phyloP scores from a whole-genome alignment of 2,329 filamentous ascomycete genomes.

The Claviceps pazoutovae region DNA sequence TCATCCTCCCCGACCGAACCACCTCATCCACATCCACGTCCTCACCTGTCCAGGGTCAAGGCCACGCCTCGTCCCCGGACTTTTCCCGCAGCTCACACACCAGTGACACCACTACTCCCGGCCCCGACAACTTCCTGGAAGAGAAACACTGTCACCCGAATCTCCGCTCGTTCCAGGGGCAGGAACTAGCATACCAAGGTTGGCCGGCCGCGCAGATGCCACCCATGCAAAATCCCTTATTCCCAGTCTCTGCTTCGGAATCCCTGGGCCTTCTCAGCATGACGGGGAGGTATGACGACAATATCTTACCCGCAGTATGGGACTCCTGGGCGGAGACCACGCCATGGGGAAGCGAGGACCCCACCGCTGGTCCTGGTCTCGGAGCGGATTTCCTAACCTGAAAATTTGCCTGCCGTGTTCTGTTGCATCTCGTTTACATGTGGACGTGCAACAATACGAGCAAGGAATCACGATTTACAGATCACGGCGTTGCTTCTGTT shows the following conservation, averaged over 20 bases:
- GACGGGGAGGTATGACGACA: not conserved
- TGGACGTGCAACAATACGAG: no score
- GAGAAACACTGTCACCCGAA: conserved; percentile 19
- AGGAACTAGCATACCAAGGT: conserved; percentile 16
- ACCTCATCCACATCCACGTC: conserved; percentile 21
- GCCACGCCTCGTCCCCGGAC: conserved; percentile 1
- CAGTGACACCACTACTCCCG: conserved; percentile 19
- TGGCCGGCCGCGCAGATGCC: conserved; percentile 13
- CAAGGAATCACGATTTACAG: no score
- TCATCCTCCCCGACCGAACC: conserved; percentile 19
- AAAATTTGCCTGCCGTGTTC: conserved; percentile 12
- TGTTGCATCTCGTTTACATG: conserved; percentile 12
- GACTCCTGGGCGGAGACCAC: conserved; percentile 13
- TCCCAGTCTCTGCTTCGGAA: conserved; percentile 15
- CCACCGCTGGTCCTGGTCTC: not conserved
- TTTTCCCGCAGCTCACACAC: conserved; percentile 15
- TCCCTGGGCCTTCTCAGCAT: conserved; percentile 4
- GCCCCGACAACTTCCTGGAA: conserved; percentile 22
- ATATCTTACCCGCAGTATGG: conserved; percentile 2
- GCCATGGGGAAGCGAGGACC: conserved; percentile 1
- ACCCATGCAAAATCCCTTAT: conserved; percentile 16
- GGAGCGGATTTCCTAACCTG: no score
- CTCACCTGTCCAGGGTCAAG: not conserved
- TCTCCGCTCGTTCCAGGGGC: conserved; percentile 16
- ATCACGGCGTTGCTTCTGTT: no score